Base-by-base conservation (phyloP, 2,329 filamentous ascomycete genomes). In the Dryadomyces quercivorus region DNA sequence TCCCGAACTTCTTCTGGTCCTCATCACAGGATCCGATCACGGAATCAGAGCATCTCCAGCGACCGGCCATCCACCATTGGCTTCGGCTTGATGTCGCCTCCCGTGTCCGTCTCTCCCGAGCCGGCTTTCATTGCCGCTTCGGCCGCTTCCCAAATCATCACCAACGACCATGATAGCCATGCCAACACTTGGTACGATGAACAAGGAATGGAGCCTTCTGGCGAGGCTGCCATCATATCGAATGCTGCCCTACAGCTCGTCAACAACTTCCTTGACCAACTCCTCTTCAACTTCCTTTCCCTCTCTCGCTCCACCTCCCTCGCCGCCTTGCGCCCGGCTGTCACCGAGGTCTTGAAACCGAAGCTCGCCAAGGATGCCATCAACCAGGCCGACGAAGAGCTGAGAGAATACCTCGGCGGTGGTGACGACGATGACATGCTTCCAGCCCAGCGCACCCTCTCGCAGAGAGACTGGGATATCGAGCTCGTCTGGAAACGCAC, bases 401-500 rank as follows among this genome's bases (percentile, higher is more conserved):
- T 98, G 51, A 78, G 84, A 51, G 92, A 96, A 65, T 93, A 96
- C 59, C 76, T 96, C 47, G 90, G 88, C 1, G 87, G 80, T 36
- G 81, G 78, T 16, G 86, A 88, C 34, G 84, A 92, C 50, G 89
- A 93, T 42, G 85, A 89, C 43, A 72, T 82, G 34, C 70, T 73
- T 6, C 75, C 77, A 15, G 72, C 80, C n/a, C 70, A 78, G 47
- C 75, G 76, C 22, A 69, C 71, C 47, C 71, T 74, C 36, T 69
- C 74, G 2, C 69, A 71, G 12, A 75, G 75, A 2, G 81, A 85
- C 61, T 97, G 92, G 81, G 90, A 97, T 66, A 73, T 95, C n/a
- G 88, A 96, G 65, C 76, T 91, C 55, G 85, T 91, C 18, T 98
- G 93, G 91, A 96, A 94, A 72, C 81, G 93, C 61, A 93, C 91